These are phyloP conservation scores for Peronosclerospora sorghi DNA, from an alignment of 352 stramenopile species.

Conservation along the genomic window DNA sequence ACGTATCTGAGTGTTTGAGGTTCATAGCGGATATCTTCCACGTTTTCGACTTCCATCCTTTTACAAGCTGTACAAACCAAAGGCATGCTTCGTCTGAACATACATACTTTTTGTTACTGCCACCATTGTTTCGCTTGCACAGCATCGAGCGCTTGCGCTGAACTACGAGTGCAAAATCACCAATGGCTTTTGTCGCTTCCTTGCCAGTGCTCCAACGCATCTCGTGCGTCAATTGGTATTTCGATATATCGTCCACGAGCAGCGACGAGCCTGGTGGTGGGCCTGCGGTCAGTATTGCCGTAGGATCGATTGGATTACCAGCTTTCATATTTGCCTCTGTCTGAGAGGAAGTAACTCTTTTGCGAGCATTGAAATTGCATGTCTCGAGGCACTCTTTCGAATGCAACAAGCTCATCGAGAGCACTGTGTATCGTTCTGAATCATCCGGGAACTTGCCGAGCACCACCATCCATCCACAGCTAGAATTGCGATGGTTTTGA, in stretches of 20 bases:
- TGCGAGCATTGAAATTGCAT: slow-evolving; percentile 60
- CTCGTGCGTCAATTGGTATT: slow-evolving; percentile 64
- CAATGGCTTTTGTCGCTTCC: slow-evolving; percentile 67
- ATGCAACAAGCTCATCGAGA: slow-evolving; percentile 46
- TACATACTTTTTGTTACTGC: slow-evolving; percentile 82
- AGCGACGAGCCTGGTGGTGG: slow-evolving; percentile 15
- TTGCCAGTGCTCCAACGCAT: slow-evolving; percentile 76
- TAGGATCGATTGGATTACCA: background rate
- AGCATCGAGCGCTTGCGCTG: slow-evolving; percentile 71
- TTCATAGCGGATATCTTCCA: slow-evolving; percentile 87
- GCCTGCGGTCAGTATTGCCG: background rate
- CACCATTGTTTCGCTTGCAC: slow-evolving; percentile 71
- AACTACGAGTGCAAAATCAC: slow-evolving; percentile 64
- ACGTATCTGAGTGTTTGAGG: slow-evolving; percentile 59
- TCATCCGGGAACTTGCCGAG: slow-evolving; percentile 33
- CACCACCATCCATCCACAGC: slow-evolving; percentile 53
- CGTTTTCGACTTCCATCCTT: slow-evolving; percentile 79
- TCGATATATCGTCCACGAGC: slow-evolving; percentile 46
- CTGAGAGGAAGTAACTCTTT: slow-evolving; percentile 19
- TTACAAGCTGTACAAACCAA: slow-evolving; percentile 75
- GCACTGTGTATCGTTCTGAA: slow-evolving; percentile 36
- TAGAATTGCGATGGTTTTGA: slow-evolving; percentile 67
- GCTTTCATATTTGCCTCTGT: slow-evolving; percentile 1
- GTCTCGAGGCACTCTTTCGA: slow-evolving; percentile 69
- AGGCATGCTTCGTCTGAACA: slow-evolving; percentile 60